Conservation (phyloP, 2,329 filamentous ascomycete species). For the Cercospora sp. region DNA sequence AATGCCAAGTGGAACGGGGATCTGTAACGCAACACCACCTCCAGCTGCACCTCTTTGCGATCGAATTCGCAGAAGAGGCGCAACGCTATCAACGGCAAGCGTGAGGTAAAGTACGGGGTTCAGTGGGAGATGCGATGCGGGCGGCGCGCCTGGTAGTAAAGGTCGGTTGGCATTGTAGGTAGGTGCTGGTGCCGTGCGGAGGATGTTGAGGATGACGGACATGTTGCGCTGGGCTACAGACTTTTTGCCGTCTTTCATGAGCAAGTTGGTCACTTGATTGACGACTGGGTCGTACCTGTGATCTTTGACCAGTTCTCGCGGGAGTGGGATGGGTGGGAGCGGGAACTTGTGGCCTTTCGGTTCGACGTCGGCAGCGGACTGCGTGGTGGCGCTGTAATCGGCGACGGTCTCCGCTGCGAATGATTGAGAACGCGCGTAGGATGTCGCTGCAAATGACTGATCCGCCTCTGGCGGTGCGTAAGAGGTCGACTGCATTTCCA, state of each 20-base stretch:
- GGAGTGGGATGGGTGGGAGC: conserved; percentile 66
- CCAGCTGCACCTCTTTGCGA: conserved; percentile 75
- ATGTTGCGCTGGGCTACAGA: conserved; percentile 90
- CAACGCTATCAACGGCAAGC: conserved; percentile 87
- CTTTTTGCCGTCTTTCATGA: conserved; percentile 92
- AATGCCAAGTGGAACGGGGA: conserved; percentile 73
- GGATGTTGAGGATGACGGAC: conserved; percentile 74
- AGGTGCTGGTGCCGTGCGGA: conserved; percentile 81
- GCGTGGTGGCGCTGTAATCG: conserved; percentile 20
- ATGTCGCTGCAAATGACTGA: conserved; percentile 27
- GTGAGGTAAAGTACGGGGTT: conserved; percentile 89
- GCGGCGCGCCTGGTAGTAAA: conserved; percentile 72
- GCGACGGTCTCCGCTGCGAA: too few relatives aligned
- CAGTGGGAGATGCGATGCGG: conserved; percentile 75
- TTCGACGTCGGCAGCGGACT: conserved; percentile 39
- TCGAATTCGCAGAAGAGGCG: conserved; percentile 79
- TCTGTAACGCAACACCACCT: conserved; percentile 79
- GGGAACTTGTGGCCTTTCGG: conserved; percentile 76
- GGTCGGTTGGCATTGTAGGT: conserved; percentile 69
- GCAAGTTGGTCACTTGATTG: conserved; percentile 80
- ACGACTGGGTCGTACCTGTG: conserved; percentile 83
- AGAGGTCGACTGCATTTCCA: conserved; percentile 18
- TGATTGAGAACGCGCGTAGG: conserved; percentile 18
- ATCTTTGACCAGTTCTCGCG: conserved; percentile 65
- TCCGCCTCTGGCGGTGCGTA: conserved; percentile 14